Conservation (phyloP, 2,329 filamentous ascomycete genomes). For the Trichoderma sp. region DNA sequence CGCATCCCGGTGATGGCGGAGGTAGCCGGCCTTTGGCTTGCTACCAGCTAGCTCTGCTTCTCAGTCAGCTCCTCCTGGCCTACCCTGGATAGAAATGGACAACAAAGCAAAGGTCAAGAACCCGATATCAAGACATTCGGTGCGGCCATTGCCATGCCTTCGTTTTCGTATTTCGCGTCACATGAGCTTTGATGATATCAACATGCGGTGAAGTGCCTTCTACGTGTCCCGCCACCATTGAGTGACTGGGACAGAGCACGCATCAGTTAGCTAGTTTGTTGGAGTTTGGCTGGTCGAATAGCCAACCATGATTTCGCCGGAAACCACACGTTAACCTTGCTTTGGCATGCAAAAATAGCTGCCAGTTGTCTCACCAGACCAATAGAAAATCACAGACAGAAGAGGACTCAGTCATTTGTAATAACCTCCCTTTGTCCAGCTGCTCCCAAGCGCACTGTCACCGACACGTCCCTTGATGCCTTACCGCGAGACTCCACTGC, state of each 20-base stretch:
- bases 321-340: background rate
- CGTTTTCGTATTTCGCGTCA: background rate
- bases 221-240: background rate
- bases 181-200: background rate
- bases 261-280: background rate
- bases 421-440: background rate
- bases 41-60: background rate
- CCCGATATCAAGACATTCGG: background rate
- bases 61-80: background rate
- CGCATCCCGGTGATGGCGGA: background rate
- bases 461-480: slow-evolving; percentile 10
- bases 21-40: background rate
- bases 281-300: background rate
- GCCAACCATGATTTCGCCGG: background rate
- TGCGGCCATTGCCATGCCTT: background rate
- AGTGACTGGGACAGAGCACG: background rate
- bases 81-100: background rate
- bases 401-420: background rate
- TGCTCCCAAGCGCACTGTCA: background rate
- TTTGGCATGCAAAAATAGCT: background rate
- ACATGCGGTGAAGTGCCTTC: background rate
- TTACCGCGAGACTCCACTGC: background rate
- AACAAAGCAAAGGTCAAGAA: background rate
- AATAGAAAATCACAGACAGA: background rate
- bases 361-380: background rate